These are phyloP conservation scores for Psilocybe azurescens DNA, from an alignment of 768 basidiomycete genomes.

Conservation along the genomic window DNA sequence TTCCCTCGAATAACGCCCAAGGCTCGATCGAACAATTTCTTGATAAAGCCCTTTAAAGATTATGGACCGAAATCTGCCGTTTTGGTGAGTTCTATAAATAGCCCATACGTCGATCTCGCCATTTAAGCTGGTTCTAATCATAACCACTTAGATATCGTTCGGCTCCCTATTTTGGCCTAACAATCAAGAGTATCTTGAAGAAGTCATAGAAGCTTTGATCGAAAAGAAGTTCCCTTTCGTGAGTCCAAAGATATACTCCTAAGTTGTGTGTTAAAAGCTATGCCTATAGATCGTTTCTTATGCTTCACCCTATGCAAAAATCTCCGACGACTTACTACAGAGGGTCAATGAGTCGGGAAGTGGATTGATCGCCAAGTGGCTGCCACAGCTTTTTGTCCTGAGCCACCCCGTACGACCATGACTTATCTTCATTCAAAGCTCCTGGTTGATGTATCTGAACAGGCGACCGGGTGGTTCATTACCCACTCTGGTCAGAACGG, in stretches of 20 bases:
- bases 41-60: not conserved
- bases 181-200: slow-evolving; percentile 13
- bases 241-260: not conserved
- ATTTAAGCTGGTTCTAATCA: not conserved
- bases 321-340: not conserved
- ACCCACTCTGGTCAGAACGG: slow-evolving; percentile 17
- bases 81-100: slow-evolving; percentile 7
- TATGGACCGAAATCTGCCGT: slow-evolving; percentile 13
- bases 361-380: not conserved
- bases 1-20: not conserved
- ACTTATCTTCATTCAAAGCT: not conserved
- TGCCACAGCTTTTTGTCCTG: slow-evolving; percentile 12
- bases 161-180: slow-evolving; percentile 15
- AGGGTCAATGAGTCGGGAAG: not conserved
- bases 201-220: slow-evolving; percentile 12
- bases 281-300: not conserved
- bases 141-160: slow-evolving; percentile 13
- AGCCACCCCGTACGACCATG: slow-evolving; percentile 12
- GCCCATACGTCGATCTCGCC: not conserved
- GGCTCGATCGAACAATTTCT: slow-evolving; percentile 3
- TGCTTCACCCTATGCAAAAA: not conserved
- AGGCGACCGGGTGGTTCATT: slow-evolving; percentile 16
- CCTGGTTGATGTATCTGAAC: not conserved
- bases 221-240: slow-evolving; percentile 22
- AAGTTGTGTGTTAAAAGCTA: not conserved